phyloP scores from a whole-genome alignment of 1,139 yeast species.

The Debaryomycetaceae sp. region DNA sequence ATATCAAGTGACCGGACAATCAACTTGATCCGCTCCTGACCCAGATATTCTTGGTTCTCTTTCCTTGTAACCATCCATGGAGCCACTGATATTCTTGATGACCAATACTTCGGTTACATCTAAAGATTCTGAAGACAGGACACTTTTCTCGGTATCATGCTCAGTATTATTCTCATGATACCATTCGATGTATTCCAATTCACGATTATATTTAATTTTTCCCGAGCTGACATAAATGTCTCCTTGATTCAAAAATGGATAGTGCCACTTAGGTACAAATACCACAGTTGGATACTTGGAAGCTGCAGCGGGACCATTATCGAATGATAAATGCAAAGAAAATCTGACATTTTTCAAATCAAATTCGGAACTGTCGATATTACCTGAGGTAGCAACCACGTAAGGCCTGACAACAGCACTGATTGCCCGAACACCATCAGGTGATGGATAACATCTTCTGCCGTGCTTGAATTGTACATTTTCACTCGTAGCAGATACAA shows the following conservation, averaged over 20 bases:
- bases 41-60: slow-evolving; percentile 12
- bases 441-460: slow-evolving; percentile 38
- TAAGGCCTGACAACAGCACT: slow-evolving; percentile 74
- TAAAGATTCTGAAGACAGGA: slow-evolving; percentile 5
- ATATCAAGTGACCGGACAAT: slow-evolving; percentile 19
- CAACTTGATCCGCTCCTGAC: slow-evolving; percentile 12
- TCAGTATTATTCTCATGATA: slow-evolving; percentile 39
- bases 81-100: slow-evolving; percentile 38
- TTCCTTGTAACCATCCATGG: slow-evolving; percentile 27
- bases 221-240: slow-evolving; percentile 56
- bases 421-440: slow-evolving; percentile 67
- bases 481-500: slow-evolving; percentile 22
- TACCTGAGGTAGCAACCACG: slow-evolving; percentile 59
- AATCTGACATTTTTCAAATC: slow-evolving; percentile 48
- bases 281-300: slow-evolving; percentile 49
- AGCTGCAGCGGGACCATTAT: slow-evolving; percentile 8
- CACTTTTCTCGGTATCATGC: not conserved
- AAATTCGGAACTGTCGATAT: slow-evolving; percentile 48
- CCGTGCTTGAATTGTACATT: slow-evolving; percentile 18
- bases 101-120: slow-evolving; percentile 29
- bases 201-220: slow-evolving; percentile 45
- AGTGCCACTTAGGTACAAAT: slow-evolving; percentile 72
- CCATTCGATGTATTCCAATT: slow-evolving; percentile 66
- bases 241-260: slow-evolving; percentile 41
- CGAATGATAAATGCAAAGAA: slow-evolving; percentile 39